Evolutionary conservation across 768 basidiomycete genomes (phyloP), one percentile per base, ranked within the genome.

Genomic region (Tricholomella constricta): DNA sequence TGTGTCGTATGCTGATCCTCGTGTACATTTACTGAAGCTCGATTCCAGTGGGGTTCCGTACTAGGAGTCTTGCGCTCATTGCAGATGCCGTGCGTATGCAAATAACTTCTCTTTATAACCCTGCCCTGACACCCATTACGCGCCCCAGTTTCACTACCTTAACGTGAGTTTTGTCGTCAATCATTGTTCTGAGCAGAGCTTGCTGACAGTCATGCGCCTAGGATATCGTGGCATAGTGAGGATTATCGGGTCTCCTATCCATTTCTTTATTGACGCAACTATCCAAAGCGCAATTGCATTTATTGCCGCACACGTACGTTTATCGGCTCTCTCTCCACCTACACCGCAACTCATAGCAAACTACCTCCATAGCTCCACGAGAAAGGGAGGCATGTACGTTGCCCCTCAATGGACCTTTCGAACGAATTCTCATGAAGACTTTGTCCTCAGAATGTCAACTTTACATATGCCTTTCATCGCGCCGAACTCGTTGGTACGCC

Each of bases 391-490:
- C 72, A 76, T 61, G 77, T 76, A 61, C 51, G 72, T 61, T 31
- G n/a, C 23, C 12, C 51, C 12, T 31, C 22, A 42, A 31, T 40
- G 27, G 15, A 37, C 12, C 23, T 22, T 2, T 20, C 47, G 36
- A 15, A 29, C 19, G 34, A 15, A 47, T 19, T 29, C 19, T 29
- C 1, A n/a, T 26, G 4, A 45, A 7, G 2, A 10, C 4, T 25
- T 45, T 48, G 15, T 55, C 14, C 27, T 11, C 27, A 82, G 78
- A 77, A 75, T 46, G 63, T 72, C 45, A 73, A 72, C 48, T 83
- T 78, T 58, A 83, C 80, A 6, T 83, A 77, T 56, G 81, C 80
- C 4, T 80, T 81, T 57, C 77, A 80, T 61, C 78, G 80, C 41
- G 79, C 79, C 46, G 80, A 83, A 59, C 72, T 81, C 51, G 76